Conservation (phyloP, 176 grass and related monocot species). For the Hyparrhenia diplandra region DNA sequence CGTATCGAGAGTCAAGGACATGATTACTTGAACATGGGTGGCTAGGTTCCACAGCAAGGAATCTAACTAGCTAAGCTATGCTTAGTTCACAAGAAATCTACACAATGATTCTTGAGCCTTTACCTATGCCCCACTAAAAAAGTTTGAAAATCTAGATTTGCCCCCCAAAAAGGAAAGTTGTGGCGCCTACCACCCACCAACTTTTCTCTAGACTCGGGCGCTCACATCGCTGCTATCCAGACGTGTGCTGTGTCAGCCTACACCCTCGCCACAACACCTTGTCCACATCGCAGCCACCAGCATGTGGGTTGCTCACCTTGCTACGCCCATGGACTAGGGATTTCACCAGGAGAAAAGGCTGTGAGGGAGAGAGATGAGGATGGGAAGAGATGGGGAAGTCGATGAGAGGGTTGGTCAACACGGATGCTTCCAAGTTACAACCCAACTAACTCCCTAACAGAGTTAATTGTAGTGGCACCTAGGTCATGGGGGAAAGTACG, state of each 20-base stretch:
- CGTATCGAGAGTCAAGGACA: too few species aligned
- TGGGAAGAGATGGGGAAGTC: not conserved
- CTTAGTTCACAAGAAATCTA: too few species aligned
- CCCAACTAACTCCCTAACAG: too few species aligned
- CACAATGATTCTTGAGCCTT: too few species aligned
- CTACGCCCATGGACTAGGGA: not conserved
- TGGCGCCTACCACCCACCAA: too few species aligned
- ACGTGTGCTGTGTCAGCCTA: not conserved
- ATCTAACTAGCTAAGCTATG: too few species aligned
- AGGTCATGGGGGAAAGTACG: not conserved
- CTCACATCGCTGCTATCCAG: not conserved
- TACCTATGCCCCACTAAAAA: too few species aligned
- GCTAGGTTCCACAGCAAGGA: too few species aligned
- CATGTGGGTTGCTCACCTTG: not conserved
- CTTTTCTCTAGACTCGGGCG: not conserved
- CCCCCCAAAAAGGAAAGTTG: too few species aligned
- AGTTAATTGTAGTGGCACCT: not conserved
- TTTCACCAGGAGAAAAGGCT: not conserved
- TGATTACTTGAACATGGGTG: too few species aligned
- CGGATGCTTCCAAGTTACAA: not conserved
- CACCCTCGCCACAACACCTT: not conserved
- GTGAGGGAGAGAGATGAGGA: not conserved
- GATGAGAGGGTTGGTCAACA: not conserved
- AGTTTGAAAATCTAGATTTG: too few species aligned
- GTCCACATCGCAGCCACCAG: not conserved